Base-by-base conservation (phyloP, 1,139 yeast genomes). In the Wickerhamiella pararugosa region DNA sequence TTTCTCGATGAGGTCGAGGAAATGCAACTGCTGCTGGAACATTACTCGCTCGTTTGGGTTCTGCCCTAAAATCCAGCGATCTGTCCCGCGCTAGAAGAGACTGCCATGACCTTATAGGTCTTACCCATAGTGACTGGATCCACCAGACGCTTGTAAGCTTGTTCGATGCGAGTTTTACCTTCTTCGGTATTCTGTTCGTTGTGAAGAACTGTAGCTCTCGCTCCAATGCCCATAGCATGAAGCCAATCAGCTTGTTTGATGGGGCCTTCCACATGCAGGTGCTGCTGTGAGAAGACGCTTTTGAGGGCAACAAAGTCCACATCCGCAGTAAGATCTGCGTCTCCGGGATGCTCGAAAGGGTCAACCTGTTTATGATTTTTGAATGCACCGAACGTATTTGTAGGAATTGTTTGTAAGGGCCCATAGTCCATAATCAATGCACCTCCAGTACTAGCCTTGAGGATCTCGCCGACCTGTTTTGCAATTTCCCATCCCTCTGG, bases 1-100 rank as follows among this genome's bases (percentile, higher is more conserved):
- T 66, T 86, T 51, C 65, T 90, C 33, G 98, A 90, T 60, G 98
- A 90, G 58, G 63, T 84, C 9, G 98, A 90, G 61, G 98, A 90
- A 56, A 67, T 90, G 53, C 65, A 67, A 49, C 63, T 90, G 35
- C 66, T 90, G 45, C 71, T 83, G 49, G 69, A 71, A 36, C 98
- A 90, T 59, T 90, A 90, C 55, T 78, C 93, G 47, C 59, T 81
- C 15, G 63, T 67, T 2, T 61, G 65, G 64, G 65, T 15, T 15
- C 21, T 15, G 4, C 21, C 21, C 7, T 36, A 30, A 25, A 41
- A 41, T 10, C 40, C 43, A 7, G 34, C 34, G 5, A 36, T 37
- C 5, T 32, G 33, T 5, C 28, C 36, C 5, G 32, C 32, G 11
- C 5, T 2, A 5, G 45, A 45, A 29, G 42, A 56, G 42, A 81